Evolutionary conservation across 495 filamentous ascomycete genomes (phyloP).

Genomic region (Halenospora varia): DNA sequence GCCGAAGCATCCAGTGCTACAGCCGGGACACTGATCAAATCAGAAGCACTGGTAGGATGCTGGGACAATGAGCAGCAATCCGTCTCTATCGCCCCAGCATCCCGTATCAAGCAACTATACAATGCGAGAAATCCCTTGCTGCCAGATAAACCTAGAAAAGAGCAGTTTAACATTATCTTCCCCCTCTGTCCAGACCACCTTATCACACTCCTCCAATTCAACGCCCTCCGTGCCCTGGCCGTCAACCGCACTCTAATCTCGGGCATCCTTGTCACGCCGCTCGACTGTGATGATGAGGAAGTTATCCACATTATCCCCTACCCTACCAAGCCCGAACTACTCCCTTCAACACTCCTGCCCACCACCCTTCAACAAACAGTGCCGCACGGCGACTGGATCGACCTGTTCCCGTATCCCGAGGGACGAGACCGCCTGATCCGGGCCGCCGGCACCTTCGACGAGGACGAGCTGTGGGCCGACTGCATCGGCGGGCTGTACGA

Average conservation of each 20-base stretch:
- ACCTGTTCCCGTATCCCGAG: conserved; percentile 31
- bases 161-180: conserved; percentile 30
- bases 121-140: conserved; percentile 32
- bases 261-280: conserved; percentile 28
- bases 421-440: conserved; percentile 22
- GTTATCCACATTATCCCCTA: conserved; percentile 32
- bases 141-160: conserved; percentile 24
- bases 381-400: conserved; percentile 35
- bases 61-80: conserved; percentile 34
- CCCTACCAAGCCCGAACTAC: conserved; percentile 21
- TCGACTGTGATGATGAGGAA: conserved; percentile 29
- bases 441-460: conserved; percentile 34
- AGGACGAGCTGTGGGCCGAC: conserved; percentile 39
- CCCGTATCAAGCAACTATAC: conserved; percentile 36
- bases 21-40: conserved; percentile 23
- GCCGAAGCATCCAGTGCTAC: conserved; percentile 25
- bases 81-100: conserved; percentile 30
- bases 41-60: conserved; percentile 34
- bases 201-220: conserved; percentile 44
- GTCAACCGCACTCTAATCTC: conserved; percentile 36
- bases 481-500: conserved; percentile 38
- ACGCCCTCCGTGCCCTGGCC: conserved; percentile 37
- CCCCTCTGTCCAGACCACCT: conserved; percentile 42
- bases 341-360: conserved; percentile 28
- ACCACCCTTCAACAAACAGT: conserved; percentile 26